Evolutionary conservation across 768 basidiomycete genomes (phyloP), one percentile per base, ranked within the genome.

Genomic region (Macrolepiota albuminosa): DNA sequence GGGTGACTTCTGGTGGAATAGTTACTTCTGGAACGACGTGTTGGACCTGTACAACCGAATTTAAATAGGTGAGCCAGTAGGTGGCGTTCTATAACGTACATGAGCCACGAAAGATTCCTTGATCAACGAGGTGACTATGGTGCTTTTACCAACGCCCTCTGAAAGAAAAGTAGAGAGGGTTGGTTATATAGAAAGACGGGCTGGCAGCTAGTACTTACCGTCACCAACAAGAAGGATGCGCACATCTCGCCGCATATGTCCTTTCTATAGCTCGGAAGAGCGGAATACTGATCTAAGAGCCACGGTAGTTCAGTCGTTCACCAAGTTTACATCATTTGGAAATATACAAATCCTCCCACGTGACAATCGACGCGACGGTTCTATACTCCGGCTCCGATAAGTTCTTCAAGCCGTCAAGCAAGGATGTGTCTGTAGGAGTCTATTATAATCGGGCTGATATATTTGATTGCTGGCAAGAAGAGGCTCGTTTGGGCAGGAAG

Each of bases 141-240:
- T 95, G 72, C 93, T 95, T 80, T 99, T 99, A 64, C 96, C 96
- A 67, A 98, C 96, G 64, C 92, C 93, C 80, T 96, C 95, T 98
- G 72, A 5, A 21, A 43, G 55, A 56, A 57, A 48, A 43, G 54
- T 57, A 49, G 58, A 54, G 26, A 60, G 49, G 49, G 59, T 57
- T 34, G 49, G 61, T 63, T 45, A 62, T 61, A 66, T 60, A 54
- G 60, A 54, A n/a, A 58, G 43, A 49, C 14, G 43, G 34, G 45
- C 31, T 46, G n/a, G 29, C 24, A 16, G n/a, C 40, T 21, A 31
- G 58, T 42, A 71, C 87, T 66, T 65, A 94, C 93, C 94, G 75
- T 97, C 95, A 63, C 95, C 95, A 63, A 95, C 93, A 69, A 97
- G 85, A 61, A 95, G 83, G 69, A 96, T 95, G 65, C 94, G 85